phyloP scores from a whole-genome alignment of 192 early-diverging fungal genomes.

The Backusella macrospora region DNA sequence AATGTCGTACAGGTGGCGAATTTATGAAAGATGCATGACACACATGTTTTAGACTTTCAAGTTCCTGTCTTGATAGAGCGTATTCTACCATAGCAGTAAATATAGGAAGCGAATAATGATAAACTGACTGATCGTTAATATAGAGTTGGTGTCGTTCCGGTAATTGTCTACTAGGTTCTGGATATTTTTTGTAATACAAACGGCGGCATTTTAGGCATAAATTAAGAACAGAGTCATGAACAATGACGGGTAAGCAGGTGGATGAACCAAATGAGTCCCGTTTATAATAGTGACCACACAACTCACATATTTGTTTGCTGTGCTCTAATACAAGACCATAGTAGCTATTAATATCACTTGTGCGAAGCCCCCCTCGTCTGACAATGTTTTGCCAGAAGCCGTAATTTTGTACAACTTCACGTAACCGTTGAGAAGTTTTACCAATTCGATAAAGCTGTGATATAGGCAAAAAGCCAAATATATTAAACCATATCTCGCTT shows the following conservation, averaged over 20 bases:
- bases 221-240: neutral
- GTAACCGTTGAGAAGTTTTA: neutral
- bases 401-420: neutral
- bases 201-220: neutral
- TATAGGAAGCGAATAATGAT: neutral
- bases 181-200: neutral
- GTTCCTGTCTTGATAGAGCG: neutral
- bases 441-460: neutral
- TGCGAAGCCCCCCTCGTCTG: neutral
- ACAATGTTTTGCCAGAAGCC: neutral
- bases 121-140: neutral
- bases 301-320: neutral
- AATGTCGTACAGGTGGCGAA: neutral
- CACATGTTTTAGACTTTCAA: neutral
- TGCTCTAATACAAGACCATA: neutral
- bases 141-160: neutral
- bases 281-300: neutral
- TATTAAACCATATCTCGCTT: neutral
- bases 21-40: neutral
- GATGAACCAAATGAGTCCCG: neutral
- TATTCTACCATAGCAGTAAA: constrained; percentile 2
- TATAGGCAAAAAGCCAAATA: neutral
- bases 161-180: neutral
- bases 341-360: neutral
- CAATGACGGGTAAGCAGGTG: neutral